Evolutionary conservation across 179 eudicot genomes (phyloP).

Genomic region (Heliamphora pulchella): DNA sequence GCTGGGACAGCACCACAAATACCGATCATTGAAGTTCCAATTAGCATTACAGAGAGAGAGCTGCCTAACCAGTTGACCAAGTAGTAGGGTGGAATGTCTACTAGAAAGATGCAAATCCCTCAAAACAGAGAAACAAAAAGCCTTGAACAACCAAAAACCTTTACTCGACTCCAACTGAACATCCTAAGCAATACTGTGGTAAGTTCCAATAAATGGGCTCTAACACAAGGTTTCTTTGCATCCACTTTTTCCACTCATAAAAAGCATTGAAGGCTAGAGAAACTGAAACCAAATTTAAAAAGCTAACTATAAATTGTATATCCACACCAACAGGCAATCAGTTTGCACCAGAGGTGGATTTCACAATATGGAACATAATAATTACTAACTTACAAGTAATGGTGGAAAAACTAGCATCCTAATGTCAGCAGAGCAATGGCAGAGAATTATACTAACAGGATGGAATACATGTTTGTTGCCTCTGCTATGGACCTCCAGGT

Average conservation of each 20-base stretch:
- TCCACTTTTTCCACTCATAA: not conserved
- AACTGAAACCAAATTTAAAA: not conserved
- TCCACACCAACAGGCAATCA: not conserved
- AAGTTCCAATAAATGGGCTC: not conserved
- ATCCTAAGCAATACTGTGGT: not conserved
- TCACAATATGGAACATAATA: not conserved
- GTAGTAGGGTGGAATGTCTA: too few species aligned
- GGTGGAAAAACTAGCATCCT: not conserved
- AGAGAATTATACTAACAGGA: conserved; percentile 37
- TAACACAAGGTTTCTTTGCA: not conserved
- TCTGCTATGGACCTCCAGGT: conserved; percentile 64
- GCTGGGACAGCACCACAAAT: not conserved
- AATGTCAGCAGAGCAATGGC: too few species aligned
- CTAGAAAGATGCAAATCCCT: not conserved
- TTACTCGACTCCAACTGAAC: not conserved
- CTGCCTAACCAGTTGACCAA: not conserved
- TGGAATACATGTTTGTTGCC: conserved; percentile 35
- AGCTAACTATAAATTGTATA: not conserved
- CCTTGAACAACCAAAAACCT: not conserved
- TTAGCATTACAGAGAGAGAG: not conserved
- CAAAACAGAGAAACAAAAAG: not conserved
- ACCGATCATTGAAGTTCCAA: not conserved
- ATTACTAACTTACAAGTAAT: not conserved
- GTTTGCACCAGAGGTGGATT: not conserved
- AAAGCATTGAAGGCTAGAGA: not conserved